Percentiles rank a stretch among this genome's conserved stretches.
Evolutionary conservation across 1,284 basidiomycete species (phyloP).

Genomic region (Cutaneotrichosporon cyanovorans): DNA sequence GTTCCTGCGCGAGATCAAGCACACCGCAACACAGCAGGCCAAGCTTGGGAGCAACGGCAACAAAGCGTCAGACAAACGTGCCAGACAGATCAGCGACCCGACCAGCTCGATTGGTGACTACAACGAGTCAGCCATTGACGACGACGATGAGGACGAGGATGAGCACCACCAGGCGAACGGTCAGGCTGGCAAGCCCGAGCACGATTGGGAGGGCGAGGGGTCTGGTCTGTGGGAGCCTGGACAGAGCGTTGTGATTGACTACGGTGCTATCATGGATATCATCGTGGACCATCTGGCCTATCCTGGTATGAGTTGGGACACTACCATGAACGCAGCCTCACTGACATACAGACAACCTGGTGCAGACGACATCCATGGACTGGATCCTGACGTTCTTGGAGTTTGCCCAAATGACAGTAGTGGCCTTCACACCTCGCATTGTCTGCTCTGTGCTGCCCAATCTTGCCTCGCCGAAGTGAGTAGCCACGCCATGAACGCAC

Average conservation of each 20-base stretch:
- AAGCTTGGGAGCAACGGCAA: conserved; percentile 21
- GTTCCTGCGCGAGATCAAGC: conserved; percentile 85
- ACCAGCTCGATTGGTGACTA: conserved; percentile 27
- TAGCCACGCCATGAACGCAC: not conserved
- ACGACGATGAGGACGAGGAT: conserved; percentile 21
- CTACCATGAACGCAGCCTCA: conserved; percentile 3
- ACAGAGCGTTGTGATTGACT: conserved; percentile 85
- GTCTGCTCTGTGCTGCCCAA: conserved; percentile 89
- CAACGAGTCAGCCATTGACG: conserved; percentile 13
- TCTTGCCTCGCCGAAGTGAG: conserved; percentile 57
- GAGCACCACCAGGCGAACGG: conserved; percentile 6
- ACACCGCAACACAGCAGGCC: conserved; percentile 65
- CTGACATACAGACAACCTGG: conserved; percentile 67
- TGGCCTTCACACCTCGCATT: conserved; percentile 87
- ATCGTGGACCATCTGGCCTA: conserved; percentile 80
- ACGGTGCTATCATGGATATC: conserved; percentile 87
- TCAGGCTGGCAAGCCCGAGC: conserved; percentile 19
- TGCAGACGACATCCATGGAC: conserved; percentile 75
- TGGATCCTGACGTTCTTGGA: conserved; percentile 90
- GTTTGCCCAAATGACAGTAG: conserved; percentile 83
- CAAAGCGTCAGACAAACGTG: conserved; percentile 10
- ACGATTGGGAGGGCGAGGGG: conserved; percentile 40
- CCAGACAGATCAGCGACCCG: not conserved
- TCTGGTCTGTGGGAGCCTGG: conserved; percentile 76
- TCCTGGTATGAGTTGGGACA: conserved; percentile 64